Evolutionary conservation across 805 yeast species (phyloP).

Genomic region (Kurtzmaniella fragi): DNA sequence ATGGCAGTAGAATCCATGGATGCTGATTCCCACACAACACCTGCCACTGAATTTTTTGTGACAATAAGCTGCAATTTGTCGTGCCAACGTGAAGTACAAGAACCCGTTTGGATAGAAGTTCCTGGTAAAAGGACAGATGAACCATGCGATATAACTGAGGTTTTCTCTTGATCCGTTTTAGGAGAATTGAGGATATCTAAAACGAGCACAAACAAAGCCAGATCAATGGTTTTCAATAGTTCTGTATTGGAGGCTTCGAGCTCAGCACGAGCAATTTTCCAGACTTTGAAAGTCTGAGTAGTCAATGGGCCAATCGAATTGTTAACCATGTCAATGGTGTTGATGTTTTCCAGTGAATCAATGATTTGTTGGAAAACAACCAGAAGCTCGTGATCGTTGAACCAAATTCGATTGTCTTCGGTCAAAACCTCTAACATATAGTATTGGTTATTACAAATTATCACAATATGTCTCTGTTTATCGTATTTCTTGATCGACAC

Average conservation of each 20-base stretch:
- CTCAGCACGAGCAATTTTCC: slow-evolving; percentile 44
- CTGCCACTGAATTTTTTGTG: slow-evolving; percentile 53
- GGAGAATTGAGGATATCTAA: slow-evolving; percentile 45
- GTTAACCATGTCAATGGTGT: slow-evolving; percentile 34
- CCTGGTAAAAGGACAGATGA: slow-evolving; percentile 36
- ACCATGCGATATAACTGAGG: slow-evolving; percentile 49
- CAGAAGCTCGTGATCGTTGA: slow-evolving; percentile 47
- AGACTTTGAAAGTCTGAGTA: slow-evolving; percentile 45
- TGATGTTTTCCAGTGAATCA: slow-evolving; percentile 28
- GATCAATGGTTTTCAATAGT: slow-evolving; percentile 37
- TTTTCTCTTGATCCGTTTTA: slow-evolving; percentile 41
- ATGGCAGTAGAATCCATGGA: slow-evolving; percentile 58
- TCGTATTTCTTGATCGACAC: slow-evolving; percentile 32
- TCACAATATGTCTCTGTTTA: slow-evolving; percentile 41
- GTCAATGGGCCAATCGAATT: slow-evolving; percentile 51
- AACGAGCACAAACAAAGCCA: slow-evolving; percentile 48
- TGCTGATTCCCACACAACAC: slow-evolving; percentile 55
- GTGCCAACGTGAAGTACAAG: slow-evolving; percentile 57
- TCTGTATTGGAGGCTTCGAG: slow-evolving; percentile 34
- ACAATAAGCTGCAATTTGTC: slow-evolving; percentile 53
- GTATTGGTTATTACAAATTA: slow-evolving; percentile 47
- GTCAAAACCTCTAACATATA: slow-evolving; percentile 47
- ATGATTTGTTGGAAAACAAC: slow-evolving; percentile 39
- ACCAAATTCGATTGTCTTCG: slow-evolving; percentile 39
- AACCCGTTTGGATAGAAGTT: slow-evolving; percentile 48